Evolutionary conservation across 306 rosid genomes (phyloP).

Genomic region (Benincasa hispida): DNA sequence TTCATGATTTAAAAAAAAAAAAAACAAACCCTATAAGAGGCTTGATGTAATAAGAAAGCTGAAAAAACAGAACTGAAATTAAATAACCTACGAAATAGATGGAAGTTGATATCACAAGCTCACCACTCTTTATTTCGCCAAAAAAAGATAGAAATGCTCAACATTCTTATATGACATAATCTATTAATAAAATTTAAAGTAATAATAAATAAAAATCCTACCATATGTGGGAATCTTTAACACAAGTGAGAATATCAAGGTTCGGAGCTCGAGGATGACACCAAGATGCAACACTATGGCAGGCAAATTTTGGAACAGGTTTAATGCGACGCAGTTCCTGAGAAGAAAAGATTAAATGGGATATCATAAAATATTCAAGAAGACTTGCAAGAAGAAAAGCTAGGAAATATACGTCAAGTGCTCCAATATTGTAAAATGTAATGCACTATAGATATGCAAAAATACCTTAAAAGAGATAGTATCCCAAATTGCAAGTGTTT

Average conservation of each 20-base stretch:
- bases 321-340: conserved; percentile 95
- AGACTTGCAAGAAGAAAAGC: not conserved
- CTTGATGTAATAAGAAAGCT: conserved; percentile 1
- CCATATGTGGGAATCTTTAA: conserved; percentile 97
- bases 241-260: conserved; percentile 95
- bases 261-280: conserved; percentile 98
- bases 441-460: conserved; percentile 1
- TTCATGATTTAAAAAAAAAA: not conserved
- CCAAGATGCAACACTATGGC: conserved; percentile 99
- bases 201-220: conserved; percentile 14
- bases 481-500: conserved; percentile 98
- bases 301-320: conserved; percentile 90
- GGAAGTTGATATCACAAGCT: not conserved
- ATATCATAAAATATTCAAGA: not conserved
- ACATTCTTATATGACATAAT: not conserved
- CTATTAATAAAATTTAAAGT: not conserved
- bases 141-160: not conserved
- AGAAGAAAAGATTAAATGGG: conserved; percentile 12
- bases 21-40: not conserved
- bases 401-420: conserved; percentile 4
- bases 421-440: conserved; percentile 9
- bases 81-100: not conserved
- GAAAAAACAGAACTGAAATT: not conserved
- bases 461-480: conserved; percentile 82
- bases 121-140: not conserved